Evolutionary conservation across 1,284 basidiomycete genomes (phyloP), one percentile per base, ranked within the genome.

Genomic region (Naganishia albida): DNA sequence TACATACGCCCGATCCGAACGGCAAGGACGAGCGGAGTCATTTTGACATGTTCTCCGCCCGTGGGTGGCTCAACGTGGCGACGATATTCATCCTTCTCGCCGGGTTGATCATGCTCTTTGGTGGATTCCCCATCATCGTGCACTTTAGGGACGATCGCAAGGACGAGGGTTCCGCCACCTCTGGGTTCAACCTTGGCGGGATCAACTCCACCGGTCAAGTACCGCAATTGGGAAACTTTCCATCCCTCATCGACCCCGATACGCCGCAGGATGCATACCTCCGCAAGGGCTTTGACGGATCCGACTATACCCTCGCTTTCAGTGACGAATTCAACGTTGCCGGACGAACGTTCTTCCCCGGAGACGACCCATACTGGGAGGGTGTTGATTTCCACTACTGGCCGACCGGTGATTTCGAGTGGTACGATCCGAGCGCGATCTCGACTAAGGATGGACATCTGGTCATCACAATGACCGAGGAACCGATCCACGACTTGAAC

Each of bases 301-400:
- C 84, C 26, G 72, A 81, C 6, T 90, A 88, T 75, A 82, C 87
- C 63, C 82, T 95, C 8, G 86, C 93, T 2, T 94, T 75, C 75
- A 90, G 88, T 55, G 93, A 95, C 77, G 93, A 95, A 80, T 96
- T 96, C 78, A 87, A 95, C 64, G 80, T 80, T 20, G 83, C 84
- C 7, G 86, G 86, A 73, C 68, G 80, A 46, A 80, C 81, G 1
- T 83, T 83, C 67, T 82, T 78, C 69, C 73, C 79, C 18, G 81
- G 81, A 23, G 80, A 82, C 68, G 82, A 81, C 72, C 81, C 82
- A 44, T 83, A 80, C 75, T 82, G 77, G 76, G 76, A 78, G 55
- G 80, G 77, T 0, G 75, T 81, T 43, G 79, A 81, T 68, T 71
- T 80, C 34, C 82, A 84, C 74, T 84, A 84, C 73, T 84, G 83